Evolutionary conservation across 768 basidiomycete genomes (phyloP), one percentile per base, ranked within the genome.

Genomic region (Neoboletus subvelutipes): DNA sequence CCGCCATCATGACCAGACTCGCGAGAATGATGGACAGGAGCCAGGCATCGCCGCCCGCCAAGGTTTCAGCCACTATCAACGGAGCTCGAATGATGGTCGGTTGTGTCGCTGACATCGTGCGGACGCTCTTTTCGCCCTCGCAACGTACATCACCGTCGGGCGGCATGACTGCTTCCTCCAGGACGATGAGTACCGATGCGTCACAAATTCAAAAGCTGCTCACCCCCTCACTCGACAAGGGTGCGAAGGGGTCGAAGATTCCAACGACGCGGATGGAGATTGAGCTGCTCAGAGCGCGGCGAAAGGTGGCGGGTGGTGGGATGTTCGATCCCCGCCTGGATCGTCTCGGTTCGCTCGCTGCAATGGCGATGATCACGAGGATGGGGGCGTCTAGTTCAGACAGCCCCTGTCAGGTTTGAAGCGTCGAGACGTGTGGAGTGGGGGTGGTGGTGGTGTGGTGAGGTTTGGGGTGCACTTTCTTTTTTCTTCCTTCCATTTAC

Each of bases 231-330:
- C 60, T 58, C 13, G 56, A 54, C 17, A 29, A 50, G 31, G 31
- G 37, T 1, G n/a, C 11, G 13, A 54, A 55, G 22, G 40, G 10
- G 3, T 51, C 46, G 15, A 57, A 7, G 33, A 52, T 59, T 34
- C 24, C 41, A 1, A 20, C 17, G 22, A 57, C 52, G 9, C 54
- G 52, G 20, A 56, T 50, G 1, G 58, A 56, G 43, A 55, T 66
- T 18, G 50, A 61, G 42, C 40, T 61, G 17, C 49, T 51, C 0
- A 28, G 58, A n/a, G 28, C 46, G 8, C 54, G 4, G 47, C 62
- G 31, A 52, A 57, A 47, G 31, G 57, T 47, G 20, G 57, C 42
- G 0, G 34, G 41, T n/a, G 24, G 42, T 31, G 28, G 48, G 18
- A 18, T 45, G 24, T 45, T 45, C 48, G 24, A 50, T 43, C 15